Conservation (phyloP, 1,139 yeast genomes). For the Sugiyamaella neomexicana region DNA sequence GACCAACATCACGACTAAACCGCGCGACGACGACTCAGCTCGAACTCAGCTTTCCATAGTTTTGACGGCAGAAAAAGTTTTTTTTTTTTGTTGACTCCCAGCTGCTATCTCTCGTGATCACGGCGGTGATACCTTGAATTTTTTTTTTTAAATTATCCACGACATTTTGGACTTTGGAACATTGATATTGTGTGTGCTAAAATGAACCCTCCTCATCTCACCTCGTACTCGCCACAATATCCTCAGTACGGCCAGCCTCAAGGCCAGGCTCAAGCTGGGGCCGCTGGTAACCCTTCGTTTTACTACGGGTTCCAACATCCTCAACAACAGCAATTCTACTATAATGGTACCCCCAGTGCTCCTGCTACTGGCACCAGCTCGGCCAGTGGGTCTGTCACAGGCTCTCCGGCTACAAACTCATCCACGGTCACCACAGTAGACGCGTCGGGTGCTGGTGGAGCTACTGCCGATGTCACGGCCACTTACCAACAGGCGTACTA, state of each 20-base stretch:
- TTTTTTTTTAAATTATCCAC: too few relatives aligned
- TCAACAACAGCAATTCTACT: constrained; percentile 27
- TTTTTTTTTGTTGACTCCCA: not conserved
- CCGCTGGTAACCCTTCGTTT: constrained; percentile 14
- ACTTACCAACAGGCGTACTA: constrained; percentile 14
- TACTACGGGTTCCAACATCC: constrained; percentile 23
- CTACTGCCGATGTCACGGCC: constrained; percentile 8
- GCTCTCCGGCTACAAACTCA: constrained; percentile 16
- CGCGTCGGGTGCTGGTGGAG: constrained; percentile 1
- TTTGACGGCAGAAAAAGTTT: too few relatives aligned
- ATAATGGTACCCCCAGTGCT: constrained; percentile 17
- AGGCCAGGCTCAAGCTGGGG: constrained; percentile 16
- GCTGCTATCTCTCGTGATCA: too few relatives aligned
- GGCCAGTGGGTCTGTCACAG: constrained; percentile 16
- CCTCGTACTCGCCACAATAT: constrained; percentile 18
- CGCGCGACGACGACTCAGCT: too few relatives aligned
- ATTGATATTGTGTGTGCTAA: not conserved
- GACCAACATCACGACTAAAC: too few relatives aligned
- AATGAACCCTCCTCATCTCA: constrained; percentile 21
- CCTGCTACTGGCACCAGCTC: constrained; percentile 13
- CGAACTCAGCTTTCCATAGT: too few relatives aligned
- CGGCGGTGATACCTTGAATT: too few relatives aligned
- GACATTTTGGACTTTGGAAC: too few relatives aligned
- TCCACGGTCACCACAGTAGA: constrained; percentile 11
- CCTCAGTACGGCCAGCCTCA: constrained; percentile 21